Conservation (phyloP, 2,329 filamentous ascomycete genomes). For the Raffaelea ambrosiae region DNA sequence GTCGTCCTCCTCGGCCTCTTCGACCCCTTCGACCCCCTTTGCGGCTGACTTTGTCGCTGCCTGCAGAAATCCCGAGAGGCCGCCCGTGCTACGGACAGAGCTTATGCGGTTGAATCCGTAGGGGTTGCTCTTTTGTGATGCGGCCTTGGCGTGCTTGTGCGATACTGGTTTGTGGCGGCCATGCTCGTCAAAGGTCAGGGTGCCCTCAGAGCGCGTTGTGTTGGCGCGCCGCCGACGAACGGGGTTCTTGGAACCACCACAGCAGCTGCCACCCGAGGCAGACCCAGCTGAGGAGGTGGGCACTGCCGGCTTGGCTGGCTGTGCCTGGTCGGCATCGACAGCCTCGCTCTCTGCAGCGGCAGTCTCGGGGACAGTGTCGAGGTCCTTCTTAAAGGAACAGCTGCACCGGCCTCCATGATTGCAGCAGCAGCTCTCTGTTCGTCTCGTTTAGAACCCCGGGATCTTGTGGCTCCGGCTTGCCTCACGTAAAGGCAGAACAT, state of each 20-base stretch:
- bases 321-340: background rate
- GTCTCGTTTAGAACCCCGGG: constrained; percentile 3
- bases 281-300: background rate
- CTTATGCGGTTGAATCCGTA: constrained; percentile 53
- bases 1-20: constrained; percentile 23
- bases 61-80: constrained; percentile 25
- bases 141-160: constrained; percentile 50
- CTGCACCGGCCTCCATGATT: constrained; percentile 61
- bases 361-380: constrained; percentile 54
- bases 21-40: too few relatives aligned
- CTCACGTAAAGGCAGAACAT: background rate
- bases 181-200: constrained; percentile 53
- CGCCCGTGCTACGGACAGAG: constrained; percentile 45
- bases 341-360: constrained; percentile 37
- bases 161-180: constrained; percentile 54
- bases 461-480: too few relatives aligned
- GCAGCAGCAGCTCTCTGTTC: constrained; percentile 57
- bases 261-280: constrained; percentile 15
- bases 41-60: constrained; percentile 27
- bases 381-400: constrained; percentile 56
- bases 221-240: constrained; percentile 33
- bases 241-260: constrained; percentile 29
- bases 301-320: background rate
- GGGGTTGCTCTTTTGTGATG: constrained; percentile 52
- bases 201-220: constrained; percentile 52